Base-by-base conservation (phyloP, 768 basidiomycete species). In the Lanmaoa rubissima region DNA sequence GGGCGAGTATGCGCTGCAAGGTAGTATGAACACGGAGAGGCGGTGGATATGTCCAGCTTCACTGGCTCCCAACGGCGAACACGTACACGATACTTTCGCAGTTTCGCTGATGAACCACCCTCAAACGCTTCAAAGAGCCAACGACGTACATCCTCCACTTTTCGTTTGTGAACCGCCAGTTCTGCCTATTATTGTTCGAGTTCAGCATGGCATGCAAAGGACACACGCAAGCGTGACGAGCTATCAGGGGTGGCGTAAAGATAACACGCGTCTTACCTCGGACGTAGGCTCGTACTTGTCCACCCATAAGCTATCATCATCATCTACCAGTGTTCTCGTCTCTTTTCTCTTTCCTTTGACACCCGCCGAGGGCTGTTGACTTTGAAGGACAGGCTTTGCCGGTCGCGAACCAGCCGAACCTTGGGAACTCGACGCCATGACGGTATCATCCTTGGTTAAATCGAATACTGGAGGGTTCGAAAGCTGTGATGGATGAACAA, bases 101-200 rank as follows among this genome's bases (percentile, higher is more conserved):
- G 66, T 61, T 81, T 85, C 0, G 82, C 82, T 0, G 82, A 82
- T 5, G 83, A 82, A 0, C 85, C 85, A 1, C 84, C 87, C 1
- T 83, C 81, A 38, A 88, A 82, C 1, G 92, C 88, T 61, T 92
- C 91, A 0, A 68, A 57, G 0, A 94, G 66, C 91, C 91, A 94
- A 38, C 78, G 75, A 5, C 87, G 81, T 9, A 93, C 86, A 56
- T 90, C 86, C 49, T 87, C 84, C 0, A 93, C 84, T 69, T 93
- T 94, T 24, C 80, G 80, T 53, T 83, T 80, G 73, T 95, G 90
- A 36, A 94, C 87, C 4, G 89, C 89, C 9, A 94, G 74, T 39
- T 91, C 84, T 40, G 80, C 84, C 85, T 92, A 49, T 43, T 13
- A 14, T 45, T 17, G 16, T 32, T 49, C 5, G 35, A 39, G 46